Conservation (phyloP, 2,329 filamentous ascomycete species). For the Paraphaeosphaeria minitans region DNA sequence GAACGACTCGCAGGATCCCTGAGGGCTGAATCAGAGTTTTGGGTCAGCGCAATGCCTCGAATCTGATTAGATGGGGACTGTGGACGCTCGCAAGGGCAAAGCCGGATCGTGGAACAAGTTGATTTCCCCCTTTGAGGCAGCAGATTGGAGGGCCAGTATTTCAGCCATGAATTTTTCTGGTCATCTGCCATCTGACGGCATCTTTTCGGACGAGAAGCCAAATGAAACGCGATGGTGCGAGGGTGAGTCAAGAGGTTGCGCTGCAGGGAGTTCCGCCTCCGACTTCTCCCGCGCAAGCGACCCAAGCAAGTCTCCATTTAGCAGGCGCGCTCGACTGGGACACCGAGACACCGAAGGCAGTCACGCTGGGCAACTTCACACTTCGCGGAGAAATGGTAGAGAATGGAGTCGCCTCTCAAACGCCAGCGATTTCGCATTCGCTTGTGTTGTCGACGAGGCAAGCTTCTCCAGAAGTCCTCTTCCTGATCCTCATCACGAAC, state of each 20-base stretch:
- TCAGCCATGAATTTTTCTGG: conserved; percentile 33
- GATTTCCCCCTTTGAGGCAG: conserved; percentile 24
- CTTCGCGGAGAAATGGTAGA: not conserved
- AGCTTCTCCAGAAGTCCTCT: not conserved
- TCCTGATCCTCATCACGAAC: not conserved
- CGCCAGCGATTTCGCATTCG: not conserved
- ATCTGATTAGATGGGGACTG: conserved; percentile 39
- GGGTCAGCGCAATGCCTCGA: conserved; percentile 21
- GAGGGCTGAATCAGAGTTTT: conserved; percentile 23
- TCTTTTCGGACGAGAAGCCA: conserved; percentile 19
- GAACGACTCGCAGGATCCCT: conserved; percentile 25
- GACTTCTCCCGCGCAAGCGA: conserved; percentile 33
- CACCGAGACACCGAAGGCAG: conserved; percentile 25
- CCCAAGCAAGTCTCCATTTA: conserved; percentile 16
- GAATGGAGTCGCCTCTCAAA: not conserved
- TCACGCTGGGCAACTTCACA: not conserved
- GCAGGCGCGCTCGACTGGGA: conserved; percentile 22
- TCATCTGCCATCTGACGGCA: conserved; percentile 33
- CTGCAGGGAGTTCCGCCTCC: conserved; percentile 20
- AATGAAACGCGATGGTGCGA: conserved; percentile 18
- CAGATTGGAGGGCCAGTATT: conserved; percentile 20
- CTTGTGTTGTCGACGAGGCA: not conserved
- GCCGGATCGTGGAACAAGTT: conserved; percentile 26
- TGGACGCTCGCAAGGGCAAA: conserved; percentile 27
- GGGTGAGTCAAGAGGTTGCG: conserved; percentile 25